Percentiles rank a stretch among this genome's conserved stretches.
phyloP scores from a whole-genome alignment of 768 basidiomycete genomes.

The Termitomyces sp. region DNA sequence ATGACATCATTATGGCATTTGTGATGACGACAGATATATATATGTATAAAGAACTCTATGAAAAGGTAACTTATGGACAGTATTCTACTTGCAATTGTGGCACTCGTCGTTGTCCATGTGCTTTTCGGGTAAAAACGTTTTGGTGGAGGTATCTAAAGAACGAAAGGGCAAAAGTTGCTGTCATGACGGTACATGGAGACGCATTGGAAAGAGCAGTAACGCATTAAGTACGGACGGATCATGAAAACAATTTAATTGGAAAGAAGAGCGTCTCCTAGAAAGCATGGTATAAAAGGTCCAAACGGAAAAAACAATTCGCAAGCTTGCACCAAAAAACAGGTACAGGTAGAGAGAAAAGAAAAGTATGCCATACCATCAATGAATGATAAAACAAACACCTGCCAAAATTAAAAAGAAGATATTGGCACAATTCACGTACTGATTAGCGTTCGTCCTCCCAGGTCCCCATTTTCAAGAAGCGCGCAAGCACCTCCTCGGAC shows the following conservation, averaged over 20 bases:
- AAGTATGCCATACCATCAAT: background rate
- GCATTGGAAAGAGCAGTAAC: background rate
- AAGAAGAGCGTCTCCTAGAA: background rate
- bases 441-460: constrained; percentile 48
- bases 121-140: too few relatives aligned
- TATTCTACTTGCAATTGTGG: background rate
- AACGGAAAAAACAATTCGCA: too few relatives aligned
- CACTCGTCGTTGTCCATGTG: background rate
- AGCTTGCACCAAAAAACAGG: background rate
- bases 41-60: background rate
- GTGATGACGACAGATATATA: constrained; percentile 2
- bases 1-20: constrained; percentile 8
- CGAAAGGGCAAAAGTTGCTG: background rate
- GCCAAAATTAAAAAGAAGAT: background rate
- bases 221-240: background rate
- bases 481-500: constrained; percentile 80
- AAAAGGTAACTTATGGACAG: background rate
- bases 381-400: background rate
- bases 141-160: background rate
- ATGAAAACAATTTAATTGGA: background rate
- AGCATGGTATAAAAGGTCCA: background rate
- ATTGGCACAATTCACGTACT: background rate
- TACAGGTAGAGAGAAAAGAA: background rate
- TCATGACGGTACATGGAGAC: background rate
- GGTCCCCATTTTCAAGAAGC: constrained; percentile 76